Evolutionary conservation across 176 grass and related monocot species (phyloP).

Genomic region (Tillandsia leiboldiana): DNA sequence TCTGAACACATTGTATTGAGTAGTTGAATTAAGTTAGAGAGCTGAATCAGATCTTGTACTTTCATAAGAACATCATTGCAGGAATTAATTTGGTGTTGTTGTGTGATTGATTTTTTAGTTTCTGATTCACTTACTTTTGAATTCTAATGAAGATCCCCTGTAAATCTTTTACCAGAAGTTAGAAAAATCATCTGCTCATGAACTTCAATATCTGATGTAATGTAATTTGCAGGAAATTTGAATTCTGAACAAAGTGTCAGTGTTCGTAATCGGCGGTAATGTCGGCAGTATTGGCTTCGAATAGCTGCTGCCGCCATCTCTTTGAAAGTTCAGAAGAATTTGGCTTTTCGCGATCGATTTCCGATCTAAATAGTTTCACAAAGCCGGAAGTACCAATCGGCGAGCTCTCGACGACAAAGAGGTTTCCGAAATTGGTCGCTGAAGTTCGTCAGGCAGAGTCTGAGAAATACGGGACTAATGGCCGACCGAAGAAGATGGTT

Average conservation of each 20-base stretch:
- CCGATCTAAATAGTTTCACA: conserved; percentile 30
- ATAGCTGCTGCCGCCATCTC: conserved; percentile 4
- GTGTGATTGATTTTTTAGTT: too few species aligned
- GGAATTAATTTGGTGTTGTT: too few species aligned
- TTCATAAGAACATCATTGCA: too few species aligned
- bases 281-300: conserved; percentile 42
- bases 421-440: conserved; percentile 27
- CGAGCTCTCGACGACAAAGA: conserved; percentile 25
- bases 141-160: too few species aligned
- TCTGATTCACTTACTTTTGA: too few species aligned
- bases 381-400: conserved; percentile 20
- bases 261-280: conserved; percentile 4
- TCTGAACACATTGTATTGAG: not conserved
- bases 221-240: not conserved
- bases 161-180: too few species aligned
- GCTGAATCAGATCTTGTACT: not conserved
- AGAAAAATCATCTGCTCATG: too few species aligned
- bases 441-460: conserved; percentile 34
- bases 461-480: conserved; percentile 62
- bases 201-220: too few species aligned
- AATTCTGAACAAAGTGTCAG: not conserved
- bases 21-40: not conserved
- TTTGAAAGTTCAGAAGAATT: conserved; percentile 25
- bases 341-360: conserved; percentile 55
- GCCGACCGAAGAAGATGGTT: conserved; percentile 64